These are phyloP conservation scores for Pseudonitzschia delicatissima DNA, from an alignment of 108 stramenopile genomes.

Conservation along the genomic window DNA sequence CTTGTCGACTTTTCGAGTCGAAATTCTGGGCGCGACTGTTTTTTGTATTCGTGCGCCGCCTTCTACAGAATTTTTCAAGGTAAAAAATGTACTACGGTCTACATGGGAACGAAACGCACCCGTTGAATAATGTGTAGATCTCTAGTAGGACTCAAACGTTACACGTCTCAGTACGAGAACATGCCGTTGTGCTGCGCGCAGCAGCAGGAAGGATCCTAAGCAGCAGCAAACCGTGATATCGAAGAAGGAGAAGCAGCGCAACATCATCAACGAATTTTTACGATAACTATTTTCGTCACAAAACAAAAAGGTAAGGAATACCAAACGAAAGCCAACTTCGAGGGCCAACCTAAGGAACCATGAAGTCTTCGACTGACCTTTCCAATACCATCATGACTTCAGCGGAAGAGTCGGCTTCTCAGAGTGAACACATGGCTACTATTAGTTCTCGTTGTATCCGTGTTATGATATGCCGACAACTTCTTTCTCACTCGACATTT, in stretches of 20 bases:
- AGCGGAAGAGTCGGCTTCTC: not conserved
- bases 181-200: not conserved
- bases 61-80: not conserved
- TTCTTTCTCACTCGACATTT: not conserved
- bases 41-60: conserved; percentile 1
- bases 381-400: not conserved
- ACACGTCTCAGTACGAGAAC: too few relatives aligned
- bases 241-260: not conserved
- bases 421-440: not conserved
- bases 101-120: not conserved
- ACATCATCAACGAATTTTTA: not conserved
- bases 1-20: not conserved
- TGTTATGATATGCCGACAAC: not conserved
- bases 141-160: too few relatives aligned
- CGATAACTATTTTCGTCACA: not conserved
- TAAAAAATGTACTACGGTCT: not conserved
- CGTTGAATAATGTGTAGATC: not conserved
- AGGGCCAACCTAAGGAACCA: not conserved
- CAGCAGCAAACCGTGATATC: not conserved
- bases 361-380: not conserved
- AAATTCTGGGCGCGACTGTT: not conserved
- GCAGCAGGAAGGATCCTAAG: not conserved
- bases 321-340: not conserved
- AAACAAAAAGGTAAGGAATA: conserved; percentile 6
- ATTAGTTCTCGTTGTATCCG: not conserved